These are phyloP conservation scores for Mucor saturninus DNA, from an alignment of 371 early-diverging fungal genomes.

Conservation along the genomic window DNA sequence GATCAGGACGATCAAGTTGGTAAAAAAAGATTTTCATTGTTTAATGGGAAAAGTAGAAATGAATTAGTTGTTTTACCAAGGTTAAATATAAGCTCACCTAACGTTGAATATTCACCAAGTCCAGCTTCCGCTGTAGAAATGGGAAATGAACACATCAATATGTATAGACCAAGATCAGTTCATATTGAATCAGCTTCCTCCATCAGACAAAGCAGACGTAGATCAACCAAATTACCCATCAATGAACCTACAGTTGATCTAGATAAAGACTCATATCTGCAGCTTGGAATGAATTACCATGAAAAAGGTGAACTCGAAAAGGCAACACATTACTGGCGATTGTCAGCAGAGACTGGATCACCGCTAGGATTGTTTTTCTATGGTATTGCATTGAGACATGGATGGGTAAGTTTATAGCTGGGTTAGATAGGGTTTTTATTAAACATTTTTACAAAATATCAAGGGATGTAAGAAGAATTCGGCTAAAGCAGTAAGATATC, in stretches of 20 bases:
- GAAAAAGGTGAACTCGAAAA: slow-evolving; percentile 73
- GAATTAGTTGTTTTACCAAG: neutral
- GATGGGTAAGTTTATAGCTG: slow-evolving; percentile 63
- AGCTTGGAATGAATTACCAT: slow-evolving; percentile 40
- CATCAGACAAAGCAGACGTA: neutral
- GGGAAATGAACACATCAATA: neutral
- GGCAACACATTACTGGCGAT: slow-evolving; percentile 81
- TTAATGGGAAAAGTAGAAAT: neutral
- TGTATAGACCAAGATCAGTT: slow-evolving; percentile 4
- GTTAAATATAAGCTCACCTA: slow-evolving; percentile 1
- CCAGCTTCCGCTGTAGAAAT: neutral
- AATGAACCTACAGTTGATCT: neutral
- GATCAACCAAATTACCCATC: neutral
- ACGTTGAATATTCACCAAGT: slow-evolving; percentile 1
- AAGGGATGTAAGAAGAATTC: slow-evolving; percentile 69
- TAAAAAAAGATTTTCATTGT: slow-evolving; percentile 15
- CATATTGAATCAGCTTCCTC: neutral
- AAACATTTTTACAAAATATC: slow-evolving; percentile 10
- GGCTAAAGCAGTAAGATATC: slow-evolving; percentile 65
- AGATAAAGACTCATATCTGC: slow-evolving; percentile 14
- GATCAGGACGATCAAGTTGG: neutral
- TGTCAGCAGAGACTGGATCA: slow-evolving; percentile 74
- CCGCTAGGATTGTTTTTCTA: slow-evolving; percentile 87
- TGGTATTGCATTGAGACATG: slow-evolving; percentile 88
- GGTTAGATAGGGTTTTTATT: neutral